Percentiles rank a stretch among this genome's conserved stretches.
Conservation (phyloP, 2,329 filamentous ascomycete species). For the Cordyceps tenuipes region DNA sequence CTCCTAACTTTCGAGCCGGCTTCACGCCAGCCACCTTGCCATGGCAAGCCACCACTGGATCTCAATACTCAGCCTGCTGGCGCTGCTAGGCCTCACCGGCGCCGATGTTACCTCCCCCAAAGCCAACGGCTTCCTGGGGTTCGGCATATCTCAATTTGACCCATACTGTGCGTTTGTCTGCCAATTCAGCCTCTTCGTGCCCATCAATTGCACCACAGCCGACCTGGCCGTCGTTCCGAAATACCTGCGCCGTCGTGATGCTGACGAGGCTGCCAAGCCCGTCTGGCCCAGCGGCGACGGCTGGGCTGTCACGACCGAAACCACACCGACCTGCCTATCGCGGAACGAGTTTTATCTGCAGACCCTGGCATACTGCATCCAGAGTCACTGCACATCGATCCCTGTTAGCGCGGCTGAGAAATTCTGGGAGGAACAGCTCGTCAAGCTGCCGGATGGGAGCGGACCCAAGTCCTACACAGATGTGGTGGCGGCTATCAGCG, state of each 20-base stretch:
- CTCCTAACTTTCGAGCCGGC: too few species aligned
- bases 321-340: constrained; percentile 14
- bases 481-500: constrained; percentile 9
- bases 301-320: constrained; percentile 11
- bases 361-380: constrained; percentile 16
- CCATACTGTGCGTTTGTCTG: constrained; percentile 24
- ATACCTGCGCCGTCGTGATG: neutral
- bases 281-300: constrained; percentile 12
- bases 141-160: constrained; percentile 18
- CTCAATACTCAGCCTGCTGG: neutral
- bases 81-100: neutral
- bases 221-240: neutral
- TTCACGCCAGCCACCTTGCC: neutral
- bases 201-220: constrained; percentile 18
- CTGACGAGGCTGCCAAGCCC: neutral
- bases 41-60: constrained; percentile 3
- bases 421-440: constrained; percentile 15
- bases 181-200: constrained; percentile 16
- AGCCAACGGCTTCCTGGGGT: constrained; percentile 14
- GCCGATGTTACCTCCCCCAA: neutral
- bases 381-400: constrained; percentile 11
- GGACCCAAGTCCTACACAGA: constrained; percentile 11
- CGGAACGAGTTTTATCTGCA: constrained; percentile 14
- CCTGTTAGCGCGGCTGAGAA: constrained; percentile 6
- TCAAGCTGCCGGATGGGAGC: constrained; percentile 10